These are phyloP conservation scores for Sporobolomyces phaffii DNA, from an alignment of 768 basidiomycete genomes.

Conservation along the genomic window DNA sequence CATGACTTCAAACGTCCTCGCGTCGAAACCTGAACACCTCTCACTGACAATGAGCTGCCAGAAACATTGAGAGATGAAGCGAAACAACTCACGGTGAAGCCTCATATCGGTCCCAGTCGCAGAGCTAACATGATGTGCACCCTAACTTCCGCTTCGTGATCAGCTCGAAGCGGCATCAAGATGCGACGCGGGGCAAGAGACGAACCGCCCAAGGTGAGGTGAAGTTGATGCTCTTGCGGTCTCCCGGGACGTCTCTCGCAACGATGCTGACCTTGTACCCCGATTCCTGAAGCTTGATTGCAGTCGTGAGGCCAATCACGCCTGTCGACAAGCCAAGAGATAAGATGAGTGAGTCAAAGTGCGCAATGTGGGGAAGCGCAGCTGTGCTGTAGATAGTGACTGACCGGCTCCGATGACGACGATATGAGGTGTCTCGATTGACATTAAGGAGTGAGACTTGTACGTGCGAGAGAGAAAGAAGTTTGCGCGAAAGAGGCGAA, in stretches of 20 bases:
- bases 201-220: constrained; percentile 77
- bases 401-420: constrained; percentile 51
- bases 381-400: too few relatives aligned
- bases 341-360: constrained; percentile 11
- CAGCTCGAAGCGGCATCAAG: too few relatives aligned
- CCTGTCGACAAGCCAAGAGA: constrained; percentile 50
- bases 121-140: constrained; percentile 69
- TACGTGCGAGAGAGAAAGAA: background rate
- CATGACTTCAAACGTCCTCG: constrained; percentile 67
- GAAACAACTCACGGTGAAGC: constrained; percentile 54
- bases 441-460: background rate
- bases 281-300: constrained; percentile 61
- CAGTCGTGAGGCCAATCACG: constrained; percentile 71
- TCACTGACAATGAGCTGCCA: background rate
- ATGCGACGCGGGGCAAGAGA: too few relatives aligned
- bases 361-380: background rate
- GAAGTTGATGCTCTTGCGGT: constrained; percentile 66
- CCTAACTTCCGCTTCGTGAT: too few relatives aligned
- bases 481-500: background rate
- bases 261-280: constrained; percentile 64
- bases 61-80: background rate
- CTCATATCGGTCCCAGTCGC: constrained; percentile 52
- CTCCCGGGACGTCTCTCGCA: constrained; percentile 65
- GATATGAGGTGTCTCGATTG: constrained; percentile 20
- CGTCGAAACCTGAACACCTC: constrained; percentile 55